A percentile compares a stretch with the other conserved stretches of the same genome.
Evolutionary conservation across 441 rosid species (phyloP).

Genomic region (Pelargonium citronellum): DNA sequence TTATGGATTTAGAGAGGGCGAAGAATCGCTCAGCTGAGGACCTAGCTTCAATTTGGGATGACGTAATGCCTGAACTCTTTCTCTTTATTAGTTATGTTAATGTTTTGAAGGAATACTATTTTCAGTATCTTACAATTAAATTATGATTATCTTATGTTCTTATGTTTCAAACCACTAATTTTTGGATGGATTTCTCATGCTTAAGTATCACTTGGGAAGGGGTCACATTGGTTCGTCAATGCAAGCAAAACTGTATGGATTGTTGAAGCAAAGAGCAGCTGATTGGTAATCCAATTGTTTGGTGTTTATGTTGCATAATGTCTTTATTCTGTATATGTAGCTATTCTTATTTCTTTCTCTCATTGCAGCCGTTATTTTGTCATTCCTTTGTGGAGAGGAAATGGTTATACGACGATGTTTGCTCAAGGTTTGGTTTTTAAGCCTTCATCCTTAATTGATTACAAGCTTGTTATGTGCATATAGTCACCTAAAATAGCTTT

Average conservation of each 20-base stretch:
- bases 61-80: conserved; percentile 36
- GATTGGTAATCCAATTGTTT: conserved; percentile 50
- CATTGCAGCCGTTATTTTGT: conserved; percentile 73
- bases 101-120: not conserved
- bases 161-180: not conserved
- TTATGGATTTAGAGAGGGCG: conserved; percentile 69
- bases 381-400: conserved; percentile 79
- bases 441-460: not conserved
- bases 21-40: conserved; percentile 57
- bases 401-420: conserved; percentile 81
- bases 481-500: too few species aligned
- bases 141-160: not conserved
- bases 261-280: conserved; percentile 67
- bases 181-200: conserved; percentile 17
- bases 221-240: conserved; percentile 75
- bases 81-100: not conserved
- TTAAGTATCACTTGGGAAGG: conserved; percentile 87
- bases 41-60: conserved; percentile 78
- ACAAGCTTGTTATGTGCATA: too few species aligned
- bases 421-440: conserved; percentile 58
- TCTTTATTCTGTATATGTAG: conserved; percentile 10
- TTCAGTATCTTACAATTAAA: not conserved
- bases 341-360: conserved; percentile 11
- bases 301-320: conserved; percentile 13
- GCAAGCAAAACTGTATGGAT: conserved; percentile 63